Evolutionary conservation across 2,329 filamentous ascomycete genomes (phyloP).

Genomic region (Emergomyces africanus): DNA sequence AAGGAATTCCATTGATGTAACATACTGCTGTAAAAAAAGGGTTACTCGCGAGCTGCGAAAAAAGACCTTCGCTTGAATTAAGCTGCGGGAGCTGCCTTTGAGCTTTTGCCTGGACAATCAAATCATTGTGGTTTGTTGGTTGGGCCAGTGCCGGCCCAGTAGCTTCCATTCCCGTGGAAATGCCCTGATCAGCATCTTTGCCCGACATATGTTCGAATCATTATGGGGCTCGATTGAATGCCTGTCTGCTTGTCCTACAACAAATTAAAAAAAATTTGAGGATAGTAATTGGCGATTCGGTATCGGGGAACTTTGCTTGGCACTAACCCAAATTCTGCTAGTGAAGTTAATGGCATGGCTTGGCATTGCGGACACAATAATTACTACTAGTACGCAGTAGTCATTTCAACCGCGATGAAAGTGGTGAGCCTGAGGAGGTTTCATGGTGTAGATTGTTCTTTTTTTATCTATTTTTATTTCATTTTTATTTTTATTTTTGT

Average conservation of each 20-base stretch:
- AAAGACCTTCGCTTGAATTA: conserved; percentile 27
- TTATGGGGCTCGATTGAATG: background rate
- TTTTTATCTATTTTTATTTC: too few species aligned
- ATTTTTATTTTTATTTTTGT: too few species aligned
- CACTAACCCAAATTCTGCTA: background rate
- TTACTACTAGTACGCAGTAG: too few species aligned
- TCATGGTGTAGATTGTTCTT: too few species aligned
- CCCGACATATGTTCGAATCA: conserved; percentile 6
- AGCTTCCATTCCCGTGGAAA: conserved; percentile 25
- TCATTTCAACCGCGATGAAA: too few species aligned
- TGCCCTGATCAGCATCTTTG: conserved; percentile 5
- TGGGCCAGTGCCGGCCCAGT: conserved; percentile 20
- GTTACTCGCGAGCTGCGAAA: conserved; percentile 35
- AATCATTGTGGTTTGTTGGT: conserved; percentile 21
- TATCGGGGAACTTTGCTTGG: background rate
- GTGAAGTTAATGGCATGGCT: background rate
- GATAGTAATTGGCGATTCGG: background rate
- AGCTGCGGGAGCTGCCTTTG: conserved; percentile 19
- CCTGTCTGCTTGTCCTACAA: background rate
- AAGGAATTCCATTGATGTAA: background rate
- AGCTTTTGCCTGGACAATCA: conserved; percentile 24
- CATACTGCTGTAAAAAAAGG: conserved; percentile 39
- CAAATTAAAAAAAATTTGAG: background rate
- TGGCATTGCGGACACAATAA: background rate
- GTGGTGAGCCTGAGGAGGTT: too few species aligned